phyloP scores from a whole-genome alignment of 345 rosid species.

The Hirschfeldia incana region DNA sequence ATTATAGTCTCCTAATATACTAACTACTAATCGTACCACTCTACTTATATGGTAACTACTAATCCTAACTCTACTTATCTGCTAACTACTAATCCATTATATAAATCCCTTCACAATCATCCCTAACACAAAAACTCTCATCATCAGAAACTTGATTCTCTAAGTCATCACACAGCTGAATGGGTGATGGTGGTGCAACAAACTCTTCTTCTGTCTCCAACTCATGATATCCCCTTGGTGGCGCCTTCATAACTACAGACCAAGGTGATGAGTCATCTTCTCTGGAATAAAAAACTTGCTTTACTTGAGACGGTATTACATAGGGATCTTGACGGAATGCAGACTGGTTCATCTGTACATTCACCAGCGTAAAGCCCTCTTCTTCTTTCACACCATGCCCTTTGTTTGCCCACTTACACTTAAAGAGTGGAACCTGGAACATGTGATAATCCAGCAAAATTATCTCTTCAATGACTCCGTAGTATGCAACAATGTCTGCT shows the following conservation, averaged over 20 bases:
- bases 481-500: neutral
- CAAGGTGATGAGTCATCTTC: neutral
- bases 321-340: neutral
- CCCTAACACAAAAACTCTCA: neutral
- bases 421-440: neutral
- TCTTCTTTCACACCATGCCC: neutral
- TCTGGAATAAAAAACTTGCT: neutral
- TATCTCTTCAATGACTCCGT: neutral
- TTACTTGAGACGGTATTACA: neutral
- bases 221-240: neutral
- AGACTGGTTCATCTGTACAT: neutral
- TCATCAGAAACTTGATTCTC: neutral
- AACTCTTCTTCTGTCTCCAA: neutral
- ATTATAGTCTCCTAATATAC: no score
- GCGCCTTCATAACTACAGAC: neutral
- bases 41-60: neutral
- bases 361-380: neutral
- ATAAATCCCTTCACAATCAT: neutral
- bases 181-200: neutral
- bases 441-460: neutral
- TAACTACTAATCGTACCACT: neutral
- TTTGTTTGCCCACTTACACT: neutral
- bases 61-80: no score
- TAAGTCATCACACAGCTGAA: neutral
- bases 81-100: neutral